Percentiles rank a stretch among this genome's conserved stretches.
Evolutionary conservation across 1,284 basidiomycete species (phyloP).

Genomic region (Fistulinella staudtii): DNA sequence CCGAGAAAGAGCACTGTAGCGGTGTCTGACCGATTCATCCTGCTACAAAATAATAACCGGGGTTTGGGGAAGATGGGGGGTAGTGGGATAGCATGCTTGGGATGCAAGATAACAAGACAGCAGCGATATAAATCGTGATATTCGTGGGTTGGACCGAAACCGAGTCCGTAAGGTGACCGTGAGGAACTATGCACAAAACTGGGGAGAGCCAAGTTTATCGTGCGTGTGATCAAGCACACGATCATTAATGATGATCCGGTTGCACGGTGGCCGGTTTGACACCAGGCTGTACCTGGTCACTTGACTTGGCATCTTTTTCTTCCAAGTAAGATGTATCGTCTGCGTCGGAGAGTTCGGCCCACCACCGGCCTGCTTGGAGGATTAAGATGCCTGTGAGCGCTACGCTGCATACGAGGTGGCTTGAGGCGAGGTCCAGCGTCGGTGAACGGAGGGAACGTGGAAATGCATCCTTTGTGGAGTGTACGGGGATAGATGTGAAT

Average conservation of each 20-base stretch:
- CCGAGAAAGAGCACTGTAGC: too few species aligned
- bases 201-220: not conserved
- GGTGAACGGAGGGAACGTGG: slow-evolving; percentile 53
- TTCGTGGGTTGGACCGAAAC: slow-evolving; percentile 6
- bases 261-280: slow-evolving; percentile 2
- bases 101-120: slow-evolving; percentile 29
- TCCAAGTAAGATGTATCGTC: slow-evolving; percentile 41
- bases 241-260: slow-evolving; percentile 11
- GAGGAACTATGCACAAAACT: slow-evolving; percentile 8
- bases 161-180: slow-evolving; percentile 3
- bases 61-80: not conserved
- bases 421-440: slow-evolving; percentile 73
- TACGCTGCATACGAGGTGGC: slow-evolving; percentile 77
- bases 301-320: slow-evolving; percentile 20
- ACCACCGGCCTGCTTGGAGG: slow-evolving; percentile 75
- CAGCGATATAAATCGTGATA: slow-evolving; percentile 23
- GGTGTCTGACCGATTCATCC: too few species aligned
- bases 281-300: slow-evolving; percentile 5
- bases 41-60: slow-evolving; percentile 5
- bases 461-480: slow-evolving; percentile 44
- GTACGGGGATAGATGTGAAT: slow-evolving; percentile 52
- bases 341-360: slow-evolving; percentile 66
- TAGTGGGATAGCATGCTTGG: slow-evolving; percentile 19
- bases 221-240: slow-evolving; percentile 2
- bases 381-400: slow-evolving; percentile 75